These are phyloP conservation scores for Blastomyces gilchristii DNA, from an alignment of 2,329 filamentous ascomycete genomes.

Conservation along the genomic window DNA sequence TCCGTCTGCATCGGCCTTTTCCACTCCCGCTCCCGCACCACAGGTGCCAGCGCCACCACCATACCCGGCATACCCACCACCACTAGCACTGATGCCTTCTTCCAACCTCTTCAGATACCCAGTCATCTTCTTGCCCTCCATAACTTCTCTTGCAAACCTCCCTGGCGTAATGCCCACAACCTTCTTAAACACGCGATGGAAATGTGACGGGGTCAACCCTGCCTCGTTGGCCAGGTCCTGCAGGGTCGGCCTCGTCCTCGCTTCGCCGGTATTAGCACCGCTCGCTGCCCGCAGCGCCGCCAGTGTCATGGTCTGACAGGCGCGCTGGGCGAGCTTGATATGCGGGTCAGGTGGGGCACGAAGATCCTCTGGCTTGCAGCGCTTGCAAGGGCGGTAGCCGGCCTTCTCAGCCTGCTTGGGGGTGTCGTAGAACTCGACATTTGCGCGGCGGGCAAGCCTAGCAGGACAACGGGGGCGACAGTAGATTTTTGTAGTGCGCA, in stretches of 20 bases:
- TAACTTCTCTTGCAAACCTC: conserved; percentile 22
- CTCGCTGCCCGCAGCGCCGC: conserved; percentile 12
- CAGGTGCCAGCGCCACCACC: conserved; percentile 4
- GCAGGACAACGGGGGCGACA: conserved; percentile 47
- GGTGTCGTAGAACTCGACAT: conserved; percentile 45
- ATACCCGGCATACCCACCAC: conserved; percentile 10
- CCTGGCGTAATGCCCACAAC: conserved; percentile 43
- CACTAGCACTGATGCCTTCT: conserved; percentile 11
- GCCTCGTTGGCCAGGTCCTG: conserved; percentile 39
- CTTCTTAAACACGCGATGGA: conserved; percentile 47
- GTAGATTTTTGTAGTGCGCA: conserved; percentile 48
- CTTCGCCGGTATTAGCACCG: background rate
- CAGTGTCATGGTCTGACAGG: conserved; percentile 25
- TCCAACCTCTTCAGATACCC: conserved; percentile 11
- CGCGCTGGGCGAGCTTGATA: conserved; percentile 22
- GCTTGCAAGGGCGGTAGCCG: conserved; percentile 47
- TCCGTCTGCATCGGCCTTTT: background rate
- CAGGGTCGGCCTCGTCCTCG: conserved; percentile 29
- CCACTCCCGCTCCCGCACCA: background rate
- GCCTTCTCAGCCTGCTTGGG: conserved; percentile 38
- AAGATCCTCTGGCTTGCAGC: conserved; percentile 41
- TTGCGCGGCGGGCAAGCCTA: conserved; percentile 48
- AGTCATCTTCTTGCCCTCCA: conserved; percentile 15
- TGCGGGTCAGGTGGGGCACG: conserved; percentile 25
- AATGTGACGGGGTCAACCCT: conserved; percentile 42